Evolutionary conservation across 176 grass and related monocot species (phyloP), one percentile per base, ranked within the genome.

Genomic region (Melocanna baccifera): DNA sequence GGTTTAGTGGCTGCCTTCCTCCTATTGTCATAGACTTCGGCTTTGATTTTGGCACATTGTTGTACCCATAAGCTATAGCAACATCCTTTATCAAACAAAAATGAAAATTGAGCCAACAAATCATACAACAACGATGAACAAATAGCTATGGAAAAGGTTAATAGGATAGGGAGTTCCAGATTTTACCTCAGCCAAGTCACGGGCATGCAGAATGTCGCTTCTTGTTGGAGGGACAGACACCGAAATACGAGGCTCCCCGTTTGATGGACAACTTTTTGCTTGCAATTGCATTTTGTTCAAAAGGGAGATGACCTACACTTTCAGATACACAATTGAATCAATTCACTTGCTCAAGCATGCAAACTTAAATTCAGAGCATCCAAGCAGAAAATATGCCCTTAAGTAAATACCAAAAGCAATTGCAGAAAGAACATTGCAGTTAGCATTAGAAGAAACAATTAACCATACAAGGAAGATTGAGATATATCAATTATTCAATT

Each of bases 271-370:
- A 45, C 52, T 85, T 85, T 87, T 84, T 50, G 96, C 91, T 94
- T 91, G 89, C 78, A 99, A 61, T 91, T 99, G 96, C 91, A 99
- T 99, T 89, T 94, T 99, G 65, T 94, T 96, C 71, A 99, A 82
- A 73, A 96, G 89, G 52, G 83, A 80, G 47, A 99, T 83, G 82
- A 96, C 93, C 96, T 99, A 56, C 73, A 91, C 7, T 79, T 87
- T 80, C 62, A 69, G 11, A 61, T 69, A 62, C 16, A 79, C 29
- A 85, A 6, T 40, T 68, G 43, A 62, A 69, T 42, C 23, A 73
- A 73, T 81, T 85, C 9, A 46, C 62, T 69, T 62, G 39, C 41
- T 42, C 62, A 81, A 63, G 52, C 62, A 87, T 16, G 15, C 15
- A 32, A 52, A 23, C 32, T 36, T 76, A 42, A 75, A 69, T 73